Base-by-base conservation (phyloP, 176 grass and related monocot genomes). In the Zizania latifolia region DNA sequence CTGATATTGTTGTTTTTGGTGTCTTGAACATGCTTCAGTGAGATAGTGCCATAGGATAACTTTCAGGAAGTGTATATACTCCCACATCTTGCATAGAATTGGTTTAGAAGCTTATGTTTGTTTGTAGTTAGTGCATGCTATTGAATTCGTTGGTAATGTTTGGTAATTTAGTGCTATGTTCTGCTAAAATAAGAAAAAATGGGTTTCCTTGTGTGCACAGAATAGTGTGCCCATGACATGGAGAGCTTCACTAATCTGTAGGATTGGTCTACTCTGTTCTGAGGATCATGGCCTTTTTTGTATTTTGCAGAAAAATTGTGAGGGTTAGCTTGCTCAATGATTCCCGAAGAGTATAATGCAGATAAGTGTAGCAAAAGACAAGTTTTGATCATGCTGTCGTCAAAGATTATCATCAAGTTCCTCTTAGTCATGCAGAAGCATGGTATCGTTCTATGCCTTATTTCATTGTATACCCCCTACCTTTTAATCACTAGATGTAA, bases 351-450 rank as follows among this genome's bases (percentile, higher is more conserved):
- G 78, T 63, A 71, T 82, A 71, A 82, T 2, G 71, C 71, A 41
- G 71, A 86, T 54, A 82, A 76, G 78, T 5, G 23, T 15, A 71
- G 62, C 14, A 77, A 70, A 78, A 22, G 62, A 46, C 76, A 70
- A 37, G 62, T 76, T 32, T 76, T 80, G 68, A 59, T 74, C 43
- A 71, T 33, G 10, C 15, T 31, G 14, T 82, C 51, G 1, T 70
- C 84, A 0, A 81, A 62, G 66, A 59, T 63, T 50, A 81, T 81
- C 10, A 72, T 72, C 15, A 85, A 80, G 83, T 80, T 85, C 40
- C 83, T 85, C 46, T 65, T 73, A 3, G 76, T 85, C 72, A 80
- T 85, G 76, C 83, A 85, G 32, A 85, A 64, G 62, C 71, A 77
- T 40, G 31, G 23, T 79, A 33, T 19, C 1, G 36, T 22, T 15